Evolutionary conservation across 208 protist species (phyloP), one percentile per base, ranked within the genome.

Genomic region (Borovskyia barvae): DNA sequence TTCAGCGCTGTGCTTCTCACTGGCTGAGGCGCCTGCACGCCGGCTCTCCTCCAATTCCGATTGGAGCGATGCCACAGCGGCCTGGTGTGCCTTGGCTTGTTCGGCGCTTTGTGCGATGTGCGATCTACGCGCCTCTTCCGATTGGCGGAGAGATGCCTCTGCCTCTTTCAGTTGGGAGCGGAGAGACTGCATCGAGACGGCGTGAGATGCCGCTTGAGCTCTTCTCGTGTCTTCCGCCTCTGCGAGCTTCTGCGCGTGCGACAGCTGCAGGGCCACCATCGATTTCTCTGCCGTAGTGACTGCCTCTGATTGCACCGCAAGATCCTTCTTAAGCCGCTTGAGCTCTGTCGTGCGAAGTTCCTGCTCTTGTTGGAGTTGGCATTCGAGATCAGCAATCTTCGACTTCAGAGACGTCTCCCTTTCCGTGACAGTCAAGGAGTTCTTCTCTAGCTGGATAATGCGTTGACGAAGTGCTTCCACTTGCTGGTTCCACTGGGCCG

Each of bases 121-220:
- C 3, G 46, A 11, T 9, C 20, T 28, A 1, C 33, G 52, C 1
- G 52, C 17, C 11, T 70, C 55, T 28, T 59, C 66, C 4, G 51
- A 57, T 24, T 54, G 48, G 29, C 37, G 56, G 8, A 55, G 20
- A 8, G 12, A n/a, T 5, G 30, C 59, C 35, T 39, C 35, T 41
- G 9, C 11, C 39, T 30, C 56, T 17, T 32, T 19, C 11, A 60
- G 33, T 24, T 22, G 33, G 7, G 32, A 30, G 35, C 37, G 25
- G 26, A 15, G 17, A 9, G 19, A 33, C 6, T 36, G 30, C 15
- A 46, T 19, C 22, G 4, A 40, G 8, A 20, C 12, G 7, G 35
- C 54, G 32, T 64, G 41, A 1, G 11, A 19, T 8, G 12, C 53
- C 19, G 19, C 12, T 15, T 25, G 30, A 14, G 29, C 29, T 19